A percentile compares a stretch with the other conserved stretches of the same genome.
phyloP scores from a whole-genome alignment of 2,329 filamentous ascomycete species.

The Alternaria sp. region DNA sequence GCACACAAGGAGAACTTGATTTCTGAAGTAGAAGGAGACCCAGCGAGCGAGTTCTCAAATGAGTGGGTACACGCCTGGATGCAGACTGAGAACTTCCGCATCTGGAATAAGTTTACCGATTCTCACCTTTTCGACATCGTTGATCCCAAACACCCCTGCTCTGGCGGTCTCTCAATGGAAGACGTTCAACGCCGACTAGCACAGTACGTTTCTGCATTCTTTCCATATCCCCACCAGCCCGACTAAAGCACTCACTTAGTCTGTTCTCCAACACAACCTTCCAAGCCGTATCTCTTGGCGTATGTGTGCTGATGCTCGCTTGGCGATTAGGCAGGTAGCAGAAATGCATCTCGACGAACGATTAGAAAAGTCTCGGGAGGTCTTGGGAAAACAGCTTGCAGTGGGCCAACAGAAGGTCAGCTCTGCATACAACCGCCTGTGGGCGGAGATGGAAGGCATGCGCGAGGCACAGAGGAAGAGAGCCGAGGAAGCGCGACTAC shows the following conservation, averaged over 20 bases:
- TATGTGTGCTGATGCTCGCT: slow-evolving; percentile 47
- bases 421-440: slow-evolving; percentile 84
- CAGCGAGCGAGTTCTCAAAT: slow-evolving; percentile 78
- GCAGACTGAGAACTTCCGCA: slow-evolving; percentile 85
- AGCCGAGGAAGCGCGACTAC: slow-evolving; percentile 61
- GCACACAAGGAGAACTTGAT: slow-evolving; percentile 65
- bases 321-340: slow-evolving; percentile 71
- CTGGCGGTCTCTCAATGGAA: slow-evolving; percentile 89
- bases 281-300: slow-evolving; percentile 33
- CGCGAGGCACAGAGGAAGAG: slow-evolving; percentile 74
- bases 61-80: slow-evolving; percentile 91
- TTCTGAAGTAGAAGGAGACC: slow-evolving; percentile 76
- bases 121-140: slow-evolving; percentile 92
- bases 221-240: slow-evolving; percentile 17
- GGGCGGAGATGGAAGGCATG: slow-evolving; percentile 85
- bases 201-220: slow-evolving; percentile 55
- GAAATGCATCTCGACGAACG: slow-evolving; percentile 93
- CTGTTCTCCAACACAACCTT: slow-evolving; percentile 38
- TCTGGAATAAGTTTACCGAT: slow-evolving; percentile 78
- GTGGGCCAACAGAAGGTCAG: slow-evolving; percentile 88
- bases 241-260: slow-evolving; percentile 37
- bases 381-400: slow-evolving; percentile 85
- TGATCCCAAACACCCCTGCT: slow-evolving; percentile 90
- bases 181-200: slow-evolving; percentile 90
- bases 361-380: slow-evolving; percentile 81